Percentiles rank a stretch among this genome's conserved stretches.
phyloP scores from a whole-genome alignment of 345 rosid species.

The Salix koriyanagi region DNA sequence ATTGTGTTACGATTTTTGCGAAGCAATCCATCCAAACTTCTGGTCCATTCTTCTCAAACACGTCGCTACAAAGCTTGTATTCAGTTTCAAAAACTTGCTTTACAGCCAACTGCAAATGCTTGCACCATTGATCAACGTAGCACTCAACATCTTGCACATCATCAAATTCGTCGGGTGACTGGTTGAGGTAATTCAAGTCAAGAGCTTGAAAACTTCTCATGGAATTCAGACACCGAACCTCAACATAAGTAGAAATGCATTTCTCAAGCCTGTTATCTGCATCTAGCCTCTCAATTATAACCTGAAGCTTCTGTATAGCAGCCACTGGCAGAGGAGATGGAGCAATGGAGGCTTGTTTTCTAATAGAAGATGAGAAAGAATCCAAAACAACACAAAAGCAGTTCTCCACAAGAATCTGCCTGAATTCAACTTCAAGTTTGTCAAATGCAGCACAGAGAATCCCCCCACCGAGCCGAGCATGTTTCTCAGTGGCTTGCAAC shows the following conservation, averaged over 20 bases:
- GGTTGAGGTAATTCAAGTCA: slow-evolving; percentile 45
- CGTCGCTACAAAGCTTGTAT: slow-evolving; percentile 40
- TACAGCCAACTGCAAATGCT: slow-evolving; percentile 49
- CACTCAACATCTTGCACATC: slow-evolving; percentile 41
- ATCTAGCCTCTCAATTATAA: slow-evolving; percentile 38
- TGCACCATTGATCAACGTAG: slow-evolving; percentile 47
- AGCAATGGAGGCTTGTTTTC: slow-evolving; percentile 8
- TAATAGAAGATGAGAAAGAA: slow-evolving; percentile 5
- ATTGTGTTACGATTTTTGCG: slow-evolving; percentile 43
- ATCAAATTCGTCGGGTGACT: slow-evolving; percentile 36
- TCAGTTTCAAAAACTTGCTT: slow-evolving; percentile 48
- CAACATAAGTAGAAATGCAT: slow-evolving; percentile 34
- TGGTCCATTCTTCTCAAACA: slow-evolving; percentile 34
- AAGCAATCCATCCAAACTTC: slow-evolving; percentile 42
- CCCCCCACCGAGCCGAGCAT: slow-evolving; percentile 43
- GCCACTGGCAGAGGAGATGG: slow-evolving; percentile 21
- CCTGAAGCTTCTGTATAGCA: slow-evolving; percentile 40
- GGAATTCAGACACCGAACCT: slow-evolving; percentile 37
- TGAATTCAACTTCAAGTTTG: slow-evolving; percentile 50
- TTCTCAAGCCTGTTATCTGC: slow-evolving; percentile 32
- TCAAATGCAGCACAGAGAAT: slow-evolving; percentile 39
- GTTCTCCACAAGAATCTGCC: slow-evolving; percentile 41
- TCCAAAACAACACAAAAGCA: slow-evolving; percentile 12
- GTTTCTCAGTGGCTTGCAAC: slow-evolving; percentile 34
- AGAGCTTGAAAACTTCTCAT: slow-evolving; percentile 35